Evolutionary conservation across 164 flowering plant genomes (phyloP).

Genomic region (Taxillus chinensis): DNA sequence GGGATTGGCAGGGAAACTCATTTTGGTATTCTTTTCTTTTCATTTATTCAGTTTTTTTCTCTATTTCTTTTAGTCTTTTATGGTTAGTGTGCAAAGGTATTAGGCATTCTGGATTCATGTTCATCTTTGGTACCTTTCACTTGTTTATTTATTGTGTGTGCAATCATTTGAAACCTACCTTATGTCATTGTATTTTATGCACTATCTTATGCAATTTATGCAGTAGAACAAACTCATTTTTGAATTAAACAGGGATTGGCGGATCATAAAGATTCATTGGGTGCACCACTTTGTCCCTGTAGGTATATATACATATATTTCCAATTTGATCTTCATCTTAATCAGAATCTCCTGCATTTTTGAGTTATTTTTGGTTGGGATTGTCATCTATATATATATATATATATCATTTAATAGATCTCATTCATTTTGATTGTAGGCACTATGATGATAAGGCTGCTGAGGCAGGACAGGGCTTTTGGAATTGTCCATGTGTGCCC

Average conservation of each 20-base stretch:
- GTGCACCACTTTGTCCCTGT: conserved; percentile 98
- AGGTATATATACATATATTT: conserved; percentile 53
- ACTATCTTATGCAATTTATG: too few relatives aligned
- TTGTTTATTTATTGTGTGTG: background rate
- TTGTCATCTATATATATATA: background rate
- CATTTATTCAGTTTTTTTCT: too few relatives aligned
- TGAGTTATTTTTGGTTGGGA: too few relatives aligned
- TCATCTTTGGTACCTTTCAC: background rate
- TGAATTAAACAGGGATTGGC: conserved; percentile 59
- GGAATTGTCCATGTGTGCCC: conserved; percentile 99
- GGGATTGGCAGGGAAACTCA: too few relatives aligned
- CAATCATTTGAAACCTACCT: too few relatives aligned
- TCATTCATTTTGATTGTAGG: conserved; percentile 30
- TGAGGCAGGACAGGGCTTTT: conserved; percentile 88
- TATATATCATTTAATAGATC: conserved; percentile 1
- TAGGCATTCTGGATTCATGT: background rate
- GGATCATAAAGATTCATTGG: conserved; percentile 88
- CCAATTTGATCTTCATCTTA: background rate
- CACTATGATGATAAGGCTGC: conserved; percentile 97
- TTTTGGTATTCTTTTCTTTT: too few relatives aligned
- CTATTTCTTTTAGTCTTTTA: too few relatives aligned
- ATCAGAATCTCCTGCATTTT: background rate
- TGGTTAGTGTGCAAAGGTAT: background rate
- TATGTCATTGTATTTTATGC: too few relatives aligned
- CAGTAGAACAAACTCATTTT: conserved; percentile 1